These are phyloP conservation scores for Suillus tomentosus DNA, from an alignment of 768 basidiomycete species.

Conservation along the genomic window DNA sequence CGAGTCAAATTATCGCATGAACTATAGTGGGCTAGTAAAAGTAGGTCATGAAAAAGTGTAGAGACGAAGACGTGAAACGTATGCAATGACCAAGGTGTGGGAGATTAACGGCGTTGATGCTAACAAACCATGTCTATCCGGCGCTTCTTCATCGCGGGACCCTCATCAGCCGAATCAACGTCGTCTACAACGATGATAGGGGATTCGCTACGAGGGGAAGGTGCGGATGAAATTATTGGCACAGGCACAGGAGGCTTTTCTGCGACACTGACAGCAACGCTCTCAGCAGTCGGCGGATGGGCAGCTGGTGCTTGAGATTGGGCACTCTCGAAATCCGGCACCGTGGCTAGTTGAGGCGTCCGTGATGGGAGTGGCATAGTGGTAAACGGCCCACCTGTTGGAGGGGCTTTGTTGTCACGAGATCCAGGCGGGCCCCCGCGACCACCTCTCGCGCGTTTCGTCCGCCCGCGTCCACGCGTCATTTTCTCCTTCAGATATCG, in stretches of 20 bases:
- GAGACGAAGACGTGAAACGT: neutral
- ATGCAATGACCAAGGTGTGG: neutral
- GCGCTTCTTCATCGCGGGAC: slow-evolving; percentile 59
- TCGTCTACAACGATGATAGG: slow-evolving; percentile 63
- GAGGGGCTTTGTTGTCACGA: slow-evolving; percentile 5
- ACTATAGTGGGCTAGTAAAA: slow-evolving; percentile 9
- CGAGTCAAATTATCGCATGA: slow-evolving; percentile 11
- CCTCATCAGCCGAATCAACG: slow-evolving; percentile 52
- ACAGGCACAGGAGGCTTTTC: slow-evolving; percentile 34
- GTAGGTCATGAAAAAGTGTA: neutral
- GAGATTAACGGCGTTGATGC: neutral
- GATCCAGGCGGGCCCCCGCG: slow-evolving; percentile 5
- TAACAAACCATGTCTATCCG: slow-evolving; percentile 26
- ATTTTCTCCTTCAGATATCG: slow-evolving; percentile 79
- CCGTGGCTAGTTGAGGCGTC: slow-evolving; percentile 15
- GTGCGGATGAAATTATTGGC: slow-evolving; percentile 27
- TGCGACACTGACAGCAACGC: slow-evolving; percentile 19
- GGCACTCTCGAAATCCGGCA: slow-evolving; percentile 6
- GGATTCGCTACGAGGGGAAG: slow-evolving; percentile 36
- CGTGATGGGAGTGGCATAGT: slow-evolving; percentile 42
- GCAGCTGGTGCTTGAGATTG: slow-evolving; percentile 1
- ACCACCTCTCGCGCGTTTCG: slow-evolving; percentile 19
- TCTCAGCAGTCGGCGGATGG: slow-evolving; percentile 21
- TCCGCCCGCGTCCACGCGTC: slow-evolving; percentile 27
- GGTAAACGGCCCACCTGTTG: slow-evolving; percentile 42